phyloP scores from a whole-genome alignment of 768 basidiomycete genomes.

The Trametes cingulata region DNA sequence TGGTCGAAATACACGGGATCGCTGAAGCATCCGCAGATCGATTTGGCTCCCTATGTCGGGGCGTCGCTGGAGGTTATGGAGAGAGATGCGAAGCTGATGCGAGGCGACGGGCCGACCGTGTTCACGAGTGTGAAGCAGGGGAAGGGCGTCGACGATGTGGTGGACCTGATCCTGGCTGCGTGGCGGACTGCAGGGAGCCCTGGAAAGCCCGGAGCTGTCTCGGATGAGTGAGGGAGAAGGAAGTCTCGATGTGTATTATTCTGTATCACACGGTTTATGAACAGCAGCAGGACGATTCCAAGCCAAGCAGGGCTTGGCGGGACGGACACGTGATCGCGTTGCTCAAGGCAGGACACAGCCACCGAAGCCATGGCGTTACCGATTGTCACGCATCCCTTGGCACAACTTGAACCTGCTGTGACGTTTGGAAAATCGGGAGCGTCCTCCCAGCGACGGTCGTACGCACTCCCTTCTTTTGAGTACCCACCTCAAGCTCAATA shows the following conservation, averaged over 20 bases:
- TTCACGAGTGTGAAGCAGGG: slow-evolving; percentile 83
- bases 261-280: not conserved
- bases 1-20: not conserved
- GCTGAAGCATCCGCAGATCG: slow-evolving; percentile 56
- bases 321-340: too few species aligned
- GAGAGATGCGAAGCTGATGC: slow-evolving; percentile 90
- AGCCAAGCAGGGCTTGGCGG: not conserved
- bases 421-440: too few species aligned
- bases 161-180: slow-evolving; percentile 80
- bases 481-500: too few species aligned
- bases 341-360: too few species aligned
- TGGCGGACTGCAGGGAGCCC: slow-evolving; percentile 84
- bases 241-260: not conserved
- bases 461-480: too few species aligned
- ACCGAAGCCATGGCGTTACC: too few species aligned
- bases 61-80: slow-evolving; percentile 96
- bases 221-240: slow-evolving; percentile 13
- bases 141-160: slow-evolving; percentile 80
- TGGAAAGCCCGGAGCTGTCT: slow-evolving; percentile 46
- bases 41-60: slow-evolving; percentile 89
- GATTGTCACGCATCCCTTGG: too few species aligned
- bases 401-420: too few species aligned
- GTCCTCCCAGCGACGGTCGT: too few species aligned
- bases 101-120: slow-evolving; percentile 90
- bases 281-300: too few species aligned